Evolutionary conservation across 2,329 filamentous ascomycete genomes (phyloP).

Genomic region (Paraphaeosphaeria minitans): DNA sequence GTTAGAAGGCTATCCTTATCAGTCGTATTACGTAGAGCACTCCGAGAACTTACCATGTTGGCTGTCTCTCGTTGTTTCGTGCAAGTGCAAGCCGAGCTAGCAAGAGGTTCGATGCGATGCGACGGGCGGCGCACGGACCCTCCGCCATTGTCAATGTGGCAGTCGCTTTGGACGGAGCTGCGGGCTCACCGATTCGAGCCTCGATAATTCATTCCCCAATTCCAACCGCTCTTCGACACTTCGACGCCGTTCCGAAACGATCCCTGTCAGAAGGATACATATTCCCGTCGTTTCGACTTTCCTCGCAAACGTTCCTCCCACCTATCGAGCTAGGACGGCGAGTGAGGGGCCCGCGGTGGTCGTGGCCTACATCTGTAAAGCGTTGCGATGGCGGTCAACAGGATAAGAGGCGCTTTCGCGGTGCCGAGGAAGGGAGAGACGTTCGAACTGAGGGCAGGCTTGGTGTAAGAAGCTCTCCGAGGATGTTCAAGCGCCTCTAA

Average conservation of each 20-base stretch:
- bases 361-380: constrained; percentile 35
- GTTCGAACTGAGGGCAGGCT: constrained; percentile 90
- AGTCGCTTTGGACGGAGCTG: constrained; percentile 29
- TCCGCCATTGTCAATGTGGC: constrained; percentile 30
- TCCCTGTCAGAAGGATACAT: not conserved
- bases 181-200: constrained; percentile 25
- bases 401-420: constrained; percentile 91
- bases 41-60: not conserved
- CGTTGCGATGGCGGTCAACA: constrained; percentile 84
- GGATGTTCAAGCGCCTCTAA: constrained; percentile 17
- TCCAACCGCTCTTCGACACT: constrained; percentile 1
- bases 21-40: not conserved
- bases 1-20: constrained; percentile 63
- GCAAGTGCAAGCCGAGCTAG: not conserved
- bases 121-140: constrained; percentile 29
- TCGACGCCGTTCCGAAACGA: not conserved
- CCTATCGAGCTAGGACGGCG: constrained; percentile 15
- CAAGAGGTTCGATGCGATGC: constrained; percentile 12
- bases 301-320: constrained; percentile 5
- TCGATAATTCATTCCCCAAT: constrained; percentile 19
- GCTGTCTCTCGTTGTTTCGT: constrained; percentile 1
- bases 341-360: constrained; percentile 44
- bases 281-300: constrained; percentile 17
- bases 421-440: constrained; percentile 96
- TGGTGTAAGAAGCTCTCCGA: constrained; percentile 62